phyloP scores from a whole-genome alignment of 2,329 filamentous ascomycete species.

The Calcarisporium arbuscula region DNA sequence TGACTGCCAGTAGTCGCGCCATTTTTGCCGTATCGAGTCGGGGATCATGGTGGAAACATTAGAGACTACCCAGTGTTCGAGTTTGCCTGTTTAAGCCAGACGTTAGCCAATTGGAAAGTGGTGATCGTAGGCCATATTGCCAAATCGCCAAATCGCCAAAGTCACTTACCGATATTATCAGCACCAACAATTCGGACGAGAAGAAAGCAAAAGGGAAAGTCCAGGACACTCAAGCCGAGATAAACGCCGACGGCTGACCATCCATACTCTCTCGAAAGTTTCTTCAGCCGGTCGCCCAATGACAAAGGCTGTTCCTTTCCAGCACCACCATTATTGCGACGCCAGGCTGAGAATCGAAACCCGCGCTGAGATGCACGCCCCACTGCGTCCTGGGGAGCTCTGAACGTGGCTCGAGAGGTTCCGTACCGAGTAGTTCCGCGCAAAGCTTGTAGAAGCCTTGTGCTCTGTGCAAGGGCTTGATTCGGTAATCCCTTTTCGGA shows the following conservation, averaged over 20 bases:
- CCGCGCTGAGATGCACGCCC: slow-evolving; percentile 21
- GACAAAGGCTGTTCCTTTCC: slow-evolving; percentile 32
- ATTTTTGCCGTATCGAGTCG: slow-evolving; percentile 48
- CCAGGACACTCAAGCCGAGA: slow-evolving; percentile 70
- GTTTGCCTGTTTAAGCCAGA: slow-evolving; percentile 34
- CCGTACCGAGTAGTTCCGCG: slow-evolving; percentile 3
- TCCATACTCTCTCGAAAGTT: slow-evolving; percentile 85
- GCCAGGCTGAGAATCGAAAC: slow-evolving; percentile 29
- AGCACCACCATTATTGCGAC: slow-evolving; percentile 17
- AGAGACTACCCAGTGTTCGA: slow-evolving; percentile 63
- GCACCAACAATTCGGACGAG: slow-evolving; percentile 77
- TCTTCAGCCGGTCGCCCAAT: slow-evolving; percentile 67
- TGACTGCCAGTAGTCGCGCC: slow-evolving; percentile 41
- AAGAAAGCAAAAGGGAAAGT: slow-evolving; percentile 93
- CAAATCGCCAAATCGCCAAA: too few relatives aligned
- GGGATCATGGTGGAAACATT: slow-evolving; percentile 54
- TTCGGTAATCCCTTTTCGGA: too few relatives aligned
- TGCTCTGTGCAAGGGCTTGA: too few relatives aligned
- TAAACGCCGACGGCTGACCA: slow-evolving; percentile 95
- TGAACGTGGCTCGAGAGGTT: slow-evolving; percentile 4
- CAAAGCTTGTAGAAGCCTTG: slow-evolving; percentile 1
- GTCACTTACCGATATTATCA: slow-evolving; percentile 67
- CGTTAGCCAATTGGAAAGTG: not conserved
- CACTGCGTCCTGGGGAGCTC: slow-evolving; percentile 14
- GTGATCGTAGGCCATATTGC: too few relatives aligned